phyloP scores from a whole-genome alignment of 305 asterid species.

The Nicotiana rustica region DNA sequence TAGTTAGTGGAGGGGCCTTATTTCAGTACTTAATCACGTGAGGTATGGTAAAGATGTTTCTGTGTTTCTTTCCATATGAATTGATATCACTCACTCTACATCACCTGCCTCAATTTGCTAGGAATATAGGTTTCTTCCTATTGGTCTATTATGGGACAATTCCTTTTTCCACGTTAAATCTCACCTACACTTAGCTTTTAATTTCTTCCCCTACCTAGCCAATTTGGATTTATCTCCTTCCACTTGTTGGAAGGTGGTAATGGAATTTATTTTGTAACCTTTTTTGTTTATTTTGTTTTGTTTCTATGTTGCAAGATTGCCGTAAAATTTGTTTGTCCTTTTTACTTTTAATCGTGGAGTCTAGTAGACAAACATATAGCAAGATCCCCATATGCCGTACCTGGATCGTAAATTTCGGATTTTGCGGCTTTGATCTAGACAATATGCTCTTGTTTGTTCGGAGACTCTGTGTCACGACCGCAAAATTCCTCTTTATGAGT shows the following conservation, averaged over 20 bases:
- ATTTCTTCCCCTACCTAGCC: background rate
- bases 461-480: background rate
- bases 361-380: conserved; percentile 37
- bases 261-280: background rate
- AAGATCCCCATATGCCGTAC: conserved; percentile 18
- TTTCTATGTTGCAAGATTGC: background rate
- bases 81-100: conserved; percentile 42
- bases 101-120: background rate
- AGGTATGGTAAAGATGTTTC: conserved; percentile 32
- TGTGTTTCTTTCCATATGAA: conserved; percentile 33
- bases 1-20: conserved; percentile 43
- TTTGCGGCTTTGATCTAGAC: conserved; percentile 43
- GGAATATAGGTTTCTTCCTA: conserved; percentile 31
- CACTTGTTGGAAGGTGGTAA: background rate
- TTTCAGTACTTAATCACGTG: conserved; percentile 37
- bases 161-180: conserved; percentile 29
- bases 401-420: conserved; percentile 34
- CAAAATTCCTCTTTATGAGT: too few species aligned
- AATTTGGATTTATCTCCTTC: conserved; percentile 31
- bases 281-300: background rate
- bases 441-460: background rate
- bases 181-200: background rate
- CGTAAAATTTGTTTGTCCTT: background rate
- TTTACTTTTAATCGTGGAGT: conserved; percentile 6
- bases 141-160: background rate